Conservation (phyloP, 257 asterid species). For the Coffea eugenioides region DNA sequence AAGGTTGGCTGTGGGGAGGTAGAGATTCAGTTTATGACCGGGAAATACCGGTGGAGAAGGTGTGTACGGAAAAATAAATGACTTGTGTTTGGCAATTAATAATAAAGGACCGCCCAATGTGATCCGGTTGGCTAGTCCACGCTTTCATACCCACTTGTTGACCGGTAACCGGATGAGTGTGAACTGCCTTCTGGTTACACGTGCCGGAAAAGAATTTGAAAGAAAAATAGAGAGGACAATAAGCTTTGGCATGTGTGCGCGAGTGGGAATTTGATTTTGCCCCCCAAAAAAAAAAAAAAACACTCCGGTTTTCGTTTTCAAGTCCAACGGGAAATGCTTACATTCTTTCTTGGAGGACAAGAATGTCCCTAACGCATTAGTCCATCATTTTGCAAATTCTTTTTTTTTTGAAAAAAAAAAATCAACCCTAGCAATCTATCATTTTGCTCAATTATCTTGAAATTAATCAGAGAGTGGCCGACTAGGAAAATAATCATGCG, state of each 20-base stretch:
- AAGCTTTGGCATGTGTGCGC: background rate
- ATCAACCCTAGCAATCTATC: background rate
- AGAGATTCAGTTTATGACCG: conserved; percentile 39
- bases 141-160: conserved; percentile 39
- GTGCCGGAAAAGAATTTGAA: conserved; percentile 8
- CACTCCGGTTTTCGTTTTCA: background rate
- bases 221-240: background rate
- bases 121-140: conserved; percentile 27
- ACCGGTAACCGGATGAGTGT: conserved; percentile 61
- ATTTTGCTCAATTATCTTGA: background rate
- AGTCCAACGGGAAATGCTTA: conserved; percentile 10
- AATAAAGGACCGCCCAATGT: conserved; percentile 28
- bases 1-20: conserved; percentile 18
- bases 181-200: conserved; percentile 38
- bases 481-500: background rate
- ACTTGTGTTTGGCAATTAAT: conserved; percentile 37
- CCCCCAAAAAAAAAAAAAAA: background rate
- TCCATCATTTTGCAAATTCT: background rate
- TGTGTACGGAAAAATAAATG: conserved; percentile 35
- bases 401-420: too few species aligned
- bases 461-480: background rate
- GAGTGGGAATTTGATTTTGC: conserved; percentile 17
- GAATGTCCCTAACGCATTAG: conserved; percentile 10
- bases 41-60: conserved; percentile 54
- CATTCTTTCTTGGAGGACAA: conserved; percentile 16